A percentile compares a stretch with the other conserved stretches of the same genome.
Conservation (phyloP, 352 stramenopile species). For the Phytophthora pseudosyringae region DNA sequence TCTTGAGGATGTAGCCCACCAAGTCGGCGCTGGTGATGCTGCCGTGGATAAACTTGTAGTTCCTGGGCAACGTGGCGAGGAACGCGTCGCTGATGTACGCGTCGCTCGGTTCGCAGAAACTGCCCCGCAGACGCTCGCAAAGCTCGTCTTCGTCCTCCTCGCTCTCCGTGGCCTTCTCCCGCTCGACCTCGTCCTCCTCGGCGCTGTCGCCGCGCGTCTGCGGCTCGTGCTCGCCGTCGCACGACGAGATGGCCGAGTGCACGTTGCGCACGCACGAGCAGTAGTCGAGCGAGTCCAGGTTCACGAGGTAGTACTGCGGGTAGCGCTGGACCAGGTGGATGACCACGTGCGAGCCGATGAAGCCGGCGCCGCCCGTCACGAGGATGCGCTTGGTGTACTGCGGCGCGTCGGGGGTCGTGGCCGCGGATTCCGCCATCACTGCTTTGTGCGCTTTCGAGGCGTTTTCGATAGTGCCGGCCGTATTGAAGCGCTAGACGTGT, state of each 20-base stretch:
- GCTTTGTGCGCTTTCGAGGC: not conserved
- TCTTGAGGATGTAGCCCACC: conserved; percentile 94
- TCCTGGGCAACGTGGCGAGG: conserved; percentile 43
- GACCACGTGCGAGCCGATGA: conserved; percentile 97
- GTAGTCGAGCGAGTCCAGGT: conserved; percentile 94
- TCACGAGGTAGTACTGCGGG: conserved; percentile 97
- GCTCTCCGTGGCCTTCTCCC: conserved; percentile 19
- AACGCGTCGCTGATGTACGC: conserved; percentile 30
- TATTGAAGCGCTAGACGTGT: not conserved
- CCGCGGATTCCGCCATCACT: not conserved
- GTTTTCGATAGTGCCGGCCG: conserved; percentile 3
- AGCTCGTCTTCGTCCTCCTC: conserved; percentile 49
- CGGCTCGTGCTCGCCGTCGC: conserved; percentile 1
- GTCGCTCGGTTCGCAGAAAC: conserved; percentile 63
- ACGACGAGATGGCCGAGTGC: conserved; percentile 56
- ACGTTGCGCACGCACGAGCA: conserved; percentile 77
- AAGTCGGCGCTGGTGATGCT: conserved; percentile 95
- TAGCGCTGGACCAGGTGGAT: conserved; percentile 97
- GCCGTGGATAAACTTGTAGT: conserved; percentile 98
- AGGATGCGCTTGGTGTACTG: conserved; percentile 93
- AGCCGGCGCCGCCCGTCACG: conserved; percentile 96
- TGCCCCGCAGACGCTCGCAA: conserved; percentile 52
- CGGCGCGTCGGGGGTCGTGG: not conserved
- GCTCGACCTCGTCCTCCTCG: conserved; percentile 34
- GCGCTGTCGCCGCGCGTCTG: conserved; percentile 5